Evolutionary conservation across 441 rosid genomes (phyloP), one percentile per base, ranked within the genome.

Genomic region (Mallotus repandus): DNA sequence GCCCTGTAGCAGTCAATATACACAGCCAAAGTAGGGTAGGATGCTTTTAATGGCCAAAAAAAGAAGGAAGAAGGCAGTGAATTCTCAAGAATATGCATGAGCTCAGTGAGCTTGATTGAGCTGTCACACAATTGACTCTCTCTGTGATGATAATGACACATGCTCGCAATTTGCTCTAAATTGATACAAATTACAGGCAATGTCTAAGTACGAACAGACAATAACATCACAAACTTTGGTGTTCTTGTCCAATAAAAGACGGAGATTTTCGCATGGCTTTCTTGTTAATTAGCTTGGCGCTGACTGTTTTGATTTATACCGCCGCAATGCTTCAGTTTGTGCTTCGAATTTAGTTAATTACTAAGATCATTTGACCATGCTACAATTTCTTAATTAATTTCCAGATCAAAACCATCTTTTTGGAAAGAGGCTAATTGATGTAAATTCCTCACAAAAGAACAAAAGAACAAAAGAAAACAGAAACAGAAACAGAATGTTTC

Each of bases 71-170:
- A 71, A 29, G 10, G 15, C 1, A 0, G 4, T 49, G 18, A 60
- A 18, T 43, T 54, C 58, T 16, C 7, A 38, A 46, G 45, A 70
- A 19, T 67, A 63, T 25, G 29, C 29, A 25, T 25, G 29, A 25
- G 29, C 29, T 25, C 29, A 25, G 29, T 25, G 29, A 25, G 29
- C 29, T 43, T 50, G 64, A 77, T 74, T 76, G 77, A 75, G 82
- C 78, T 83, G 81, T 79, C 84, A 80, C 68, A 56, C 22, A 38
- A 21, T 22, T 12, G 74, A 19, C 68, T 13, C 1, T n/a, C 52
- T 58, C 29, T 64, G 57, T 46, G 48, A 77, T 66, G 77, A 81
- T 59, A 75, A 71, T 62, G 78, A 68, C 78, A 74, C 66, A 75
- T 61, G 65, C 63, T 69, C 19, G n/a, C 48, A 71, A 57, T 12